Conservation (phyloP, 257 asterid genomes). For the Jacaranda copaia region DNA sequence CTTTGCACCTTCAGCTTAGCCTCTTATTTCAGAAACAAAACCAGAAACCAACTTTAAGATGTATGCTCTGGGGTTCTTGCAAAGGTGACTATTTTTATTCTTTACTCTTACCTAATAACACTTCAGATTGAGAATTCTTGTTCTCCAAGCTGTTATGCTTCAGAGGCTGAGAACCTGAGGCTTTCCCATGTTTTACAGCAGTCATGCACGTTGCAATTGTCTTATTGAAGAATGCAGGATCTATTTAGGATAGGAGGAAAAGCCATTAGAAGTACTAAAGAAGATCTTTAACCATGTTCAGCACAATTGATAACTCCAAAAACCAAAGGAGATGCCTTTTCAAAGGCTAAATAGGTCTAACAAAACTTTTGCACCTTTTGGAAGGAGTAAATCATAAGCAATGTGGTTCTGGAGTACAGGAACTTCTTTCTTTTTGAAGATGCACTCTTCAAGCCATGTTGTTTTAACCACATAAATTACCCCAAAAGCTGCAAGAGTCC, state of each 20-base stretch:
- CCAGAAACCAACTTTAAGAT: slow-evolving; percentile 34
- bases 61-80: slow-evolving; percentile 33
- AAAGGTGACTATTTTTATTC: slow-evolving; percentile 37
- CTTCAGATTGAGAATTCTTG: slow-evolving; percentile 46
- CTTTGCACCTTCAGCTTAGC: slow-evolving; percentile 47
- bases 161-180: slow-evolving; percentile 50
- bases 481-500: slow-evolving; percentile 84
- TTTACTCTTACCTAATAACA: slow-evolving; percentile 47
- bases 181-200: slow-evolving; percentile 54
- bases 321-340: slow-evolving; percentile 30
- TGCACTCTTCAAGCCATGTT: slow-evolving; percentile 93
- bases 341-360: slow-evolving; percentile 16
- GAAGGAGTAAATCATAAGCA: slow-evolving; percentile 88
- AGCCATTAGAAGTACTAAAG: slow-evolving; percentile 17
- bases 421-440: slow-evolving; percentile 71
- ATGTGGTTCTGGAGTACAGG: slow-evolving; percentile 80
- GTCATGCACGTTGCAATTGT: slow-evolving; percentile 45
- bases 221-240: slow-evolving; percentile 55
- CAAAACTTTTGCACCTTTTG: slow-evolving; percentile 64
- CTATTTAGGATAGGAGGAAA: slow-evolving; percentile 42
- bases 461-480: slow-evolving; percentile 74
- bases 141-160: slow-evolving; percentile 38
- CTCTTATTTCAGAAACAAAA: slow-evolving; percentile 51
- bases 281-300: slow-evolving; percentile 36
- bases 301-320: slow-evolving; percentile 21